Conservation (phyloP, 2,329 filamentous ascomycete genomes). For the Cercospora sp. region DNA sequence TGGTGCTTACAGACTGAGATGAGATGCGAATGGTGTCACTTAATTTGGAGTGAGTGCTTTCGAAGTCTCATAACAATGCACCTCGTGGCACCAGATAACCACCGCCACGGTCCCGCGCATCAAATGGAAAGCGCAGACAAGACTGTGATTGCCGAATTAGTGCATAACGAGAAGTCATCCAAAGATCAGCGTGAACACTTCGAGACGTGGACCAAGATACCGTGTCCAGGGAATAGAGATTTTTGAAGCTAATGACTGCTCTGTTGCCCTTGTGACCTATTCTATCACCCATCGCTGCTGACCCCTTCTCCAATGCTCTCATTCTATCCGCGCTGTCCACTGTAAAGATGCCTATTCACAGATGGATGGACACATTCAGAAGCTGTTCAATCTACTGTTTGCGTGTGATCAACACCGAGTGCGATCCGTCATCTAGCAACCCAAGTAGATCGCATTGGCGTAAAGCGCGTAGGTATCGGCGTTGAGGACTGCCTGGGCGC, state of each 20-base stretch:
- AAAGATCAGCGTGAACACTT: background rate
- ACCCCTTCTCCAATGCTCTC: background rate
- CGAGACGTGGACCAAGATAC: background rate
- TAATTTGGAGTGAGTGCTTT: no score
- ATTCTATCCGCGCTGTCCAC: background rate
- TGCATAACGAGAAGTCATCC: background rate
- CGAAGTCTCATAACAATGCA: no score
- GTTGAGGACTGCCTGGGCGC: conserved; percentile 58
- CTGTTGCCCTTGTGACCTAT: background rate
- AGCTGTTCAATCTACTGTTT: background rate
- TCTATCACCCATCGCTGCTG: background rate
- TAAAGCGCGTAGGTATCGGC: conserved; percentile 62
- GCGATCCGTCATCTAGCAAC: background rate
- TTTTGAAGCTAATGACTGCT: background rate
- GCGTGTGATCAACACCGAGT: background rate
- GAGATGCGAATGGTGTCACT: no score
- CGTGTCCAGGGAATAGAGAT: background rate
- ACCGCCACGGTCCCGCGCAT: no score
- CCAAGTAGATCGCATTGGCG: conserved; percentile 36
- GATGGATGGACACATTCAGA: background rate
- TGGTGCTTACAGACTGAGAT: no score
- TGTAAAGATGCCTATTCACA: background rate
- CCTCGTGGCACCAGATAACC: no score
- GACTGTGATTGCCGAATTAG: background rate
- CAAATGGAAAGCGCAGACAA: background rate